phyloP scores from a whole-genome alignment of 2,329 filamentous ascomycete genomes.

The Paecilomyces sp. region DNA sequence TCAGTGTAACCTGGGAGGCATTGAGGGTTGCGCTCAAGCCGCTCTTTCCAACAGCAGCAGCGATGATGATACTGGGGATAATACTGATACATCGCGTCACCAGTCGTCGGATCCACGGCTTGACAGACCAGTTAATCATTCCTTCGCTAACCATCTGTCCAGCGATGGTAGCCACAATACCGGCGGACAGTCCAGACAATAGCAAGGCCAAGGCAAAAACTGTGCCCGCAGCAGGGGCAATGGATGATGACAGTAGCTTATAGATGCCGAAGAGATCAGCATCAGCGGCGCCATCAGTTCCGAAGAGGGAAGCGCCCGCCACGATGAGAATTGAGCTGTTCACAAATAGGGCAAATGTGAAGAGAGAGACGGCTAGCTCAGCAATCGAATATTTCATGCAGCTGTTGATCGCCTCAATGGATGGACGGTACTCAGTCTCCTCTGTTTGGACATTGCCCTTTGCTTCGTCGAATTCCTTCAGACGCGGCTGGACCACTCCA shows the following conservation, averaged over 20 bases:
- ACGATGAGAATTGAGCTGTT: slow-evolving; percentile 79
- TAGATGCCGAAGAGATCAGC: slow-evolving; percentile 84
- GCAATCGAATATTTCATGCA: slow-evolving; percentile 67
- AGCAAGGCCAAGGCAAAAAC: slow-evolving; percentile 79
- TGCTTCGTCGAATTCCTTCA: slow-evolving; percentile 41
- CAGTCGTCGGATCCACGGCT: slow-evolving; percentile 71
- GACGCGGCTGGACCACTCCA: slow-evolving; percentile 49
- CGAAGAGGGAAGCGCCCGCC: slow-evolving; percentile 68
- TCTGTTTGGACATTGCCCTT: slow-evolving; percentile 35
- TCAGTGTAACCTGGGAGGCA: slow-evolving; percentile 70
- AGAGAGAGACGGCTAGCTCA: slow-evolving; percentile 65
- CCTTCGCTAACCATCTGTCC: slow-evolving; percentile 87
- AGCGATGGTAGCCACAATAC: slow-evolving; percentile 82
- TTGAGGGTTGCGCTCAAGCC: slow-evolving; percentile 67
- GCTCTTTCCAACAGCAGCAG: slow-evolving; percentile 64
- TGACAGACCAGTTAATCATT: slow-evolving; percentile 65
- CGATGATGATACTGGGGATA: slow-evolving; percentile 74
- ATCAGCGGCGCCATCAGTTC: slow-evolving; percentile 51
- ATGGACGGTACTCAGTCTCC: slow-evolving; percentile 61
- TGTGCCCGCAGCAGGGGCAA: slow-evolving; percentile 69
- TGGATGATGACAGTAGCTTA: slow-evolving; percentile 57
- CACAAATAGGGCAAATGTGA: slow-evolving; percentile 78
- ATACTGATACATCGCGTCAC: slow-evolving; percentile 75
- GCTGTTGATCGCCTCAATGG: slow-evolving; percentile 64
- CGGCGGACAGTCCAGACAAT: slow-evolving; percentile 71